Base-by-base conservation (phyloP, 108 stramenopile species). In the Cyclostephanos tholiformis region DNA sequence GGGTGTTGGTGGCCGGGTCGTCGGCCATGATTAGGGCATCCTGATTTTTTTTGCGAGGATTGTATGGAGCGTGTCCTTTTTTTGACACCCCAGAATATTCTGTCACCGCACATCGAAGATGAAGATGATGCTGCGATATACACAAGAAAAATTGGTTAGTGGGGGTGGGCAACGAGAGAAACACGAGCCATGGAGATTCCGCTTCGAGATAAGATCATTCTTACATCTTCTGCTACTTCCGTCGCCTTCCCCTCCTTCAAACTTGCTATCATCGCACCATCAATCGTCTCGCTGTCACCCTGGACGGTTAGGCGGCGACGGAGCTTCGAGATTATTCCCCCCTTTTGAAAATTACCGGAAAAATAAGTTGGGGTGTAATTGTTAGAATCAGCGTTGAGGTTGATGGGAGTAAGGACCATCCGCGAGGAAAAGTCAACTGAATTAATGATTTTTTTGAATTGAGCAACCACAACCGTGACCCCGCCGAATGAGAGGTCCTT, bases 51-150 rank as follows among this genome's bases (percentile, higher is more conserved):
- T 99, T 99, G 36, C 97, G 85, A 22, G 97, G 97, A 72, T 99
- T 97, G 89, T 99, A 98, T 48, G 99, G 99, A 36, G 99, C 99
- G 65, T 96, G 95, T 9, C 99, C 99, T 74, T 98, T 98, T 84
- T 97, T 96, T 65, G 94, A 94, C 16, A 96, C 88, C 27, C 99
- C 99, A 10, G 95, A 96, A 78, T 97, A 99, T 62, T 95, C 94
- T 13, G 92, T 92, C 44, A 98, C 93, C 25, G 93, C 95, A 75
- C 92, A 92, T 35, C 85, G 82, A 13, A 89, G 82, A 16, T 79
- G 63, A 19, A 79, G 61, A 69, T 63, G 74, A 59, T 79, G 67
- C 77, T 89, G 55, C 50, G 74, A 25, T 30, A 20, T 51, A 75
- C 69, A 32, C 39, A 30, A 6, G 62, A n/a, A 30, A 23, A 23